Base-by-base conservation (phyloP, 495 filamentous ascomycete genomes). In the Penicillium salamii region DNA sequence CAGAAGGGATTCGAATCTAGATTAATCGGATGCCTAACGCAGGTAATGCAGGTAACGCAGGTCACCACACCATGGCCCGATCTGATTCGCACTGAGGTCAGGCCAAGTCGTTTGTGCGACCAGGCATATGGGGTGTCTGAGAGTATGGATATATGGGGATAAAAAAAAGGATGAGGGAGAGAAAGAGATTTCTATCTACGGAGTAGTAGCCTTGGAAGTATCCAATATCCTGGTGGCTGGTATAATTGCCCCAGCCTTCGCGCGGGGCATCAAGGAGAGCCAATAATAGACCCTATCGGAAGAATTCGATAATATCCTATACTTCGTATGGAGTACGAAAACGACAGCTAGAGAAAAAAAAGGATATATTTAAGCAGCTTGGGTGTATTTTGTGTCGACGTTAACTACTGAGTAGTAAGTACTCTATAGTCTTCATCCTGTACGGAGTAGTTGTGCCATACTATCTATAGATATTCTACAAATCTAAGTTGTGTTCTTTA, bases 221-320 rank as follows among this genome's bases (percentile, higher is more conserved):
- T 55, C 58, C 47, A 48, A 48, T 59, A 58, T 44, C 49, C 46
- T 42, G 63, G 63, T 64, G 63, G 63, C 63, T 67, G 63, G 61
- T 55, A 36, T 54, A n/a, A n/a, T n/a, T n/a, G n/a, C 56, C 58
- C 61, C 58, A 64, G 61, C 57, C 59, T 56, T 61, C 60, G 52
- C 46, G 54, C 51, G 57, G 59, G 59, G 53, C 41, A 24, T 28
- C 46, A 40, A 49, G 32, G 28, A 41, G 23, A 28, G 9, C 28
- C 19, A 29, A 18, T 24, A 29, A 28, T 42, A 42, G 8, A 4
- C 14, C 23, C 8, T n/a, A n/a, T 14, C 20, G 8, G 17, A n/a
- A n/a, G 37, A 23, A 18, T 39, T 14, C 3, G 36, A 38, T 38
- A n/a, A n/a, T n/a, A n/a, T n/a, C n/a, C n/a, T n/a, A n/a, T n/a